Evolutionary conservation across 306 rosid genomes (phyloP).

Genomic region (Lablab purpureus): DNA sequence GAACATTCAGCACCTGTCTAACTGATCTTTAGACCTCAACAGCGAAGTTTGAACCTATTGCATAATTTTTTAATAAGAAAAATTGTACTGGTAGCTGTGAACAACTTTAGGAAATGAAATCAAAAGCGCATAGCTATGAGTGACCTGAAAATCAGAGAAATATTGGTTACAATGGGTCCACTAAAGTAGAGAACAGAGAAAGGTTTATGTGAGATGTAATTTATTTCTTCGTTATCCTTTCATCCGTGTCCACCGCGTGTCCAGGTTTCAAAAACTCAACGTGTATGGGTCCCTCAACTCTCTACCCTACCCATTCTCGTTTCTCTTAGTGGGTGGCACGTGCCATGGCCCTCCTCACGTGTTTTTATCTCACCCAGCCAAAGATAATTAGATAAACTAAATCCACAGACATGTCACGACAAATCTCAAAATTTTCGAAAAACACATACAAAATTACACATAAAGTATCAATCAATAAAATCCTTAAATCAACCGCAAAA

Average conservation of each 20-base stretch:
- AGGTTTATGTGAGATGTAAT: neutral
- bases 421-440: neutral
- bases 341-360: neutral
- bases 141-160: constrained; percentile 11
- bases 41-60: neutral
- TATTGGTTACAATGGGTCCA: constrained; percentile 24
- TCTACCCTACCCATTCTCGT: neutral
- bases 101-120: neutral
- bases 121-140: neutral
- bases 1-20: neutral
- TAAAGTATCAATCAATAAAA: no score
- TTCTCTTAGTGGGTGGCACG: constrained; percentile 18
- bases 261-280: neutral
- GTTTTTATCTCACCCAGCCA: neutral
- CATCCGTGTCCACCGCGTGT: constrained; percentile 33
- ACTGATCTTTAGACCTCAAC: neutral
- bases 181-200: neutral
- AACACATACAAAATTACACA: no score
- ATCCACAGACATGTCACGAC: neutral
- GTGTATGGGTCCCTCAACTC: constrained; percentile 27
- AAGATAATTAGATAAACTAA: neutral
- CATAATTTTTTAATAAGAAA: neutral
- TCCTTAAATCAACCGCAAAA: no score
- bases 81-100: neutral
- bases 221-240: neutral